Base-by-base conservation (phyloP, 371 early-diverging fungal genomes). In the Apophysomyces variabilis region DNA sequence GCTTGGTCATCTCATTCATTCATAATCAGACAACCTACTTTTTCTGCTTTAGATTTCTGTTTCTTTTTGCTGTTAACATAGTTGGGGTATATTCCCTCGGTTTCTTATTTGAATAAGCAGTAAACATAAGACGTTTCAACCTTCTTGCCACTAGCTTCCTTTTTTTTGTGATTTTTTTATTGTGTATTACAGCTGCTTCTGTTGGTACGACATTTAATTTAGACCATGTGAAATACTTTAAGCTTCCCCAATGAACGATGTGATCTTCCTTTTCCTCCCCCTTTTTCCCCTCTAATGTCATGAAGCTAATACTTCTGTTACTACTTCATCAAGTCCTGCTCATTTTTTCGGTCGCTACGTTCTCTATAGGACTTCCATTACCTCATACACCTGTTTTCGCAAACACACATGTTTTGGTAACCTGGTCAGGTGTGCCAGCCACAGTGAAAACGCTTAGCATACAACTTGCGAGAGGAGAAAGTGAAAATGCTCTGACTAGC, bases 371-470 rank as follows among this genome's bases (percentile, higher is more conserved):
- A 36, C 18, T 62, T 12, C 62, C 62, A 18, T 45, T 44, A 13
- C 32, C 45, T 32, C 32, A 50, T 37, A 16, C 14, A 7, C 62
- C 46, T 8, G 36, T 62, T 36, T 14, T 62, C 35, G 62, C 62
- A 16, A 36, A 36, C 36, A 62, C 62, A 8, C 43, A 46, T 47
- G 45, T 47, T 4, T 37, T 47, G 35, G 46, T 46, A 21, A 47
- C 50, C 14, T 62, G 62, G 62, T 3, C 4, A 0, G 21, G 9
- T 4, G 37, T 45, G 46, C 32, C 65, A 32, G n/a, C 18, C 7
- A 57, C 57, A 32, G 18, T 26, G 11, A 46, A 41, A 9, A 56
- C 43, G 7, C 38, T 63, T 39, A 56, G 38, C 16, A 56, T 63
- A 16, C 38, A 38, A 36, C 38, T 50, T 8, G 54, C 54, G 21